These are phyloP conservation scores for Tephrocybe rancida DNA, from an alignment of 768 basidiomycete genomes.

Conservation along the genomic window DNA sequence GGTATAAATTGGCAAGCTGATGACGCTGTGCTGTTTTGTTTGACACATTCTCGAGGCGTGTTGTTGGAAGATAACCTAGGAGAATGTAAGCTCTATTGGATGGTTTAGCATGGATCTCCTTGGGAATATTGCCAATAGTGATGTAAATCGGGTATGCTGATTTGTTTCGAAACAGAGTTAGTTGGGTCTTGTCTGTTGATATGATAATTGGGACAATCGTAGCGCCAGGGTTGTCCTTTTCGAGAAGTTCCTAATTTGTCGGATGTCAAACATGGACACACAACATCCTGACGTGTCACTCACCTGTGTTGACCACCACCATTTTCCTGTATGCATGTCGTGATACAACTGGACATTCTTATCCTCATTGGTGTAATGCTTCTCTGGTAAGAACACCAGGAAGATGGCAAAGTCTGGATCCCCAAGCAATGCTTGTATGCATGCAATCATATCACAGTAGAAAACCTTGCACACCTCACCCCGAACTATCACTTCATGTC, in stretches of 20 bases:
- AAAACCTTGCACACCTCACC: conserved; percentile 33
- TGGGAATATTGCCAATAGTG: conserved; percentile 48
- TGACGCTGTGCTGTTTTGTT: conserved; percentile 26
- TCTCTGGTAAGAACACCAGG: conserved; percentile 35
- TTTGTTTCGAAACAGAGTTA: conserved; percentile 43
- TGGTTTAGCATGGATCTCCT: conserved; percentile 38
- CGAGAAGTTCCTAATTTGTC: conserved; percentile 15
- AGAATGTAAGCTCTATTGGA: conserved; percentile 36
- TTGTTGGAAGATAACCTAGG: conserved; percentile 42
- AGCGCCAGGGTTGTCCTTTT: conserved; percentile 22
- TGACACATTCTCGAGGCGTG: conserved; percentile 31
- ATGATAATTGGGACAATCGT: conserved; percentile 45
- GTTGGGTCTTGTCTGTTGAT: conserved; percentile 46
- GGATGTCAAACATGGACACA: background rate
- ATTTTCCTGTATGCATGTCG: conserved; percentile 50
- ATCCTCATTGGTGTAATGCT: conserved; percentile 34
- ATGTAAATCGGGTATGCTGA: conserved; percentile 49
- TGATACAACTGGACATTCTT: conserved; percentile 29
- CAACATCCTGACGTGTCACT: conserved; percentile 5
- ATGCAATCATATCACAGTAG: conserved; percentile 35
- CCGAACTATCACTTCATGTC: conserved; percentile 26
- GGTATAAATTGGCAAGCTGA: conserved; percentile 34
- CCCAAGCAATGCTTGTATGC: conserved; percentile 25
- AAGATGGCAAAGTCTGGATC: conserved; percentile 32
- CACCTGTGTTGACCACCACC: conserved; percentile 57